A percentile compares a stretch with the other conserved stretches of the same genome.
Conservation (phyloP, 169 alveolate genomes). For the Sarcocystis neurona region DNA sequence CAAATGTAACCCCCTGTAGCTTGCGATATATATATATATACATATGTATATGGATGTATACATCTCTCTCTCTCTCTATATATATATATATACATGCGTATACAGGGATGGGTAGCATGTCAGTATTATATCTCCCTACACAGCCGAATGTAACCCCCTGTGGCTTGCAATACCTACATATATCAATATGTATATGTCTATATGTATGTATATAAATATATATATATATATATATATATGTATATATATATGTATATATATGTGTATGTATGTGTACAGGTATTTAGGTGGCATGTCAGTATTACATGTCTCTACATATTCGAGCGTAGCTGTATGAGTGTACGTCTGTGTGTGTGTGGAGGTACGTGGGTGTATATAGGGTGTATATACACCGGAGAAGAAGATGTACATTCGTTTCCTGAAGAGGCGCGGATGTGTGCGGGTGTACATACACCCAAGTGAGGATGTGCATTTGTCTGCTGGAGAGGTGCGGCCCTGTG, state of each 20-base stretch:
- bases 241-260: conserved; percentile 1
- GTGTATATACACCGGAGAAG: too few species aligned
- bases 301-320: background rate
- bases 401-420: background rate
- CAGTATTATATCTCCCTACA: too few species aligned
- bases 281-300: background rate
- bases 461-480: background rate
- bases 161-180: too few species aligned
- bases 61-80: too few species aligned
- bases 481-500: background rate
- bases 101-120: too few species aligned
- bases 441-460: background rate
- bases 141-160: too few species aligned
- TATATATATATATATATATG: background rate
- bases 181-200: background rate
- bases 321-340: background rate
- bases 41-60: too few species aligned
- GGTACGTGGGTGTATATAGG: background rate
- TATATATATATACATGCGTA: too few species aligned
- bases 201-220: background rate
- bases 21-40: too few species aligned
- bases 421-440: too few species aligned
- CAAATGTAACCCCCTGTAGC: too few species aligned
- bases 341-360: background rate
- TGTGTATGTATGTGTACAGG: background rate